Conservation (phyloP, 768 basidiomycete species). For the Auriculariales sp. region DNA sequence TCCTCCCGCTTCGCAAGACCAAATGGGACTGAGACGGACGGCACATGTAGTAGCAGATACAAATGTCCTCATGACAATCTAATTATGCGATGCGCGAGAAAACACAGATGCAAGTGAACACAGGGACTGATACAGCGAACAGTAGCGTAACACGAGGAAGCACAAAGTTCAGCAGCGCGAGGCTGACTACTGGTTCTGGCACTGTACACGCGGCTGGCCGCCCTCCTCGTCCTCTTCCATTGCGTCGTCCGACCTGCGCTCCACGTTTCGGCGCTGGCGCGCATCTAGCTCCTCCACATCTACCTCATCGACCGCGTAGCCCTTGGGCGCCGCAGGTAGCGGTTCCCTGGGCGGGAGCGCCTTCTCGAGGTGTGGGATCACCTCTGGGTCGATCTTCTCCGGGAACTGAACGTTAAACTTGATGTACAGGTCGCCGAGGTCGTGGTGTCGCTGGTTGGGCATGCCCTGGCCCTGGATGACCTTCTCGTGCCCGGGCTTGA, state of each 20-base stretch:
- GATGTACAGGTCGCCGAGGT: constrained; percentile 85
- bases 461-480: constrained; percentile 92
- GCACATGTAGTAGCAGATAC: no score
- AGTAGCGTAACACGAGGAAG: not conserved
- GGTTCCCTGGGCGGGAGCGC: constrained; percentile 71
- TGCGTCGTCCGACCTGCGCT: constrained; percentile 44
- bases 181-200: constrained; percentile 68
- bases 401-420: constrained; percentile 84
- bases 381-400: constrained; percentile 50
- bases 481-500: constrained; percentile 85
- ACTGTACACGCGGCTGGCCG: constrained; percentile 87
- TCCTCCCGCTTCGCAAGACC: constrained; percentile 4
- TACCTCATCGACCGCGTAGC: constrained; percentile 67
- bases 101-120: not conserved
- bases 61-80: not conserved
- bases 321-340: constrained; percentile 52
- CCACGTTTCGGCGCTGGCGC: constrained; percentile 32
- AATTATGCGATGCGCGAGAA: not conserved
- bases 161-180: not conserved
- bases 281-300: constrained; percentile 67
- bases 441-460: constrained; percentile 97
- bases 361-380: constrained; percentile 61
- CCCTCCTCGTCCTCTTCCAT: constrained; percentile 77
- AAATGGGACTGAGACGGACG: constrained; percentile 5
- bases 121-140: not conserved